Evolutionary conservation across 179 eudicot species (phyloP).

Genomic region (Patellifolia procumbens): DNA sequence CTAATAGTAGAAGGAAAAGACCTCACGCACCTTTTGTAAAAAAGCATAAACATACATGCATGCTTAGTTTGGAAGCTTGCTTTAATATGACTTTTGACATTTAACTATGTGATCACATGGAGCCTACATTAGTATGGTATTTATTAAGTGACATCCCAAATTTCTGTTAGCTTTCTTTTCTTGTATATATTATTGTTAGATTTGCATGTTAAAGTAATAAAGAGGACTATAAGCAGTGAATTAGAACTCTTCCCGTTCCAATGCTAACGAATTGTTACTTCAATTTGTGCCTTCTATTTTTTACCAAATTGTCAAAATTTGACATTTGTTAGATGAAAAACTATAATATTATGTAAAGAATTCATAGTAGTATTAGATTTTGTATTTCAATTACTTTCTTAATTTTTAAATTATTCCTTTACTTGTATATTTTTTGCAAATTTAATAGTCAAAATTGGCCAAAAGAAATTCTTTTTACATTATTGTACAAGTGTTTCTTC

Average conservation of each 20-base stretch:
- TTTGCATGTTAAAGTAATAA: background rate
- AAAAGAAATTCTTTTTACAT: too few species aligned
- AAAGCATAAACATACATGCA: background rate
- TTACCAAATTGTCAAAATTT: too few species aligned
- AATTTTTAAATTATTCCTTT: too few species aligned
- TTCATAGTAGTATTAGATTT: too few species aligned
- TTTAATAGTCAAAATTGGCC: too few species aligned
- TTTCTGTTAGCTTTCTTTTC: background rate
- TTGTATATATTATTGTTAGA: background rate
- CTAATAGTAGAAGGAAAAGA: background rate
- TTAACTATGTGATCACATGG: slow-evolving; percentile 3
- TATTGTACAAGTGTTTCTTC: too few species aligned
- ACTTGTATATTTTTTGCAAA: too few species aligned
- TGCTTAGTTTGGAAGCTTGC: background rate
- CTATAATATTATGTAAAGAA: too few species aligned
- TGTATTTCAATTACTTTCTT: too few species aligned
- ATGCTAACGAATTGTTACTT: background rate
- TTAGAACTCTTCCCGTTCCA: background rate
- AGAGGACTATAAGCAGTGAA: background rate
- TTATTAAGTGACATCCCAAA: background rate
- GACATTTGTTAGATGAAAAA: too few species aligned
- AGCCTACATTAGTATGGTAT: background rate
- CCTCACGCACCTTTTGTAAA: background rate
- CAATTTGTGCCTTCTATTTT: background rate
- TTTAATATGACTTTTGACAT: background rate